Evolutionary conservation across 2,329 filamentous ascomycete genomes (phyloP).

Genomic region (Rutstroemia sydowiana): DNA sequence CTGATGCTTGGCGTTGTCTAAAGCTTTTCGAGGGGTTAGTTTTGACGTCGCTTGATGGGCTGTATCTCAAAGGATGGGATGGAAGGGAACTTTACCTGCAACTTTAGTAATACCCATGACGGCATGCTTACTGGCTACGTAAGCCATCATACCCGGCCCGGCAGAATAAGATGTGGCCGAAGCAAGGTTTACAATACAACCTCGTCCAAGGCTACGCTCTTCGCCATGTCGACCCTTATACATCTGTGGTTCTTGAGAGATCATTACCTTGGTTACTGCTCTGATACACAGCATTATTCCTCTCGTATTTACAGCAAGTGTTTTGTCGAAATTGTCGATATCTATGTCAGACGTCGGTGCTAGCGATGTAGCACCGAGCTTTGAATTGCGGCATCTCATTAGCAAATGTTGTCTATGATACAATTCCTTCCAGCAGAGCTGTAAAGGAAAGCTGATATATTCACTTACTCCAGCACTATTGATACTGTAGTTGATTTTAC

Average conservation of each 20-base stretch:
- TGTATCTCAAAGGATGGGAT: neutral
- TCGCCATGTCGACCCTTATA: slow-evolving; percentile 11
- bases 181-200: slow-evolving; percentile 24
- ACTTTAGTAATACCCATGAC: slow-evolving; percentile 22
- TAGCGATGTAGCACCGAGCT: neutral
- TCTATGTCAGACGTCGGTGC: neutral
- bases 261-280: neutral
- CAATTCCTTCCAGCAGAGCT: no score
- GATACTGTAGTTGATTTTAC: neutral
- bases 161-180: slow-evolving; percentile 18
- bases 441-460: neutral
- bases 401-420: no score
- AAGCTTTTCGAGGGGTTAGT: slow-evolving; percentile 6
- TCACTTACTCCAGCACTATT: neutral
- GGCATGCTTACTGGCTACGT: slow-evolving; percentile 27
- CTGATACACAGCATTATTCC: slow-evolving; percentile 24
- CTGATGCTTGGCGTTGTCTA: neutral
- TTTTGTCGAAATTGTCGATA: slow-evolving; percentile 21
- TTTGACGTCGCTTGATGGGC: neutral
- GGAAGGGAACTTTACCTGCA: slow-evolving; percentile 8
- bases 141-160: slow-evolving; percentile 9
- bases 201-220: slow-evolving; percentile 14
- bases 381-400: no score
- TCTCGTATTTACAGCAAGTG: slow-evolving; percentile 30
- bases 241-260: slow-evolving; percentile 28